These are phyloP conservation scores for Rubia balearica DNA, from an alignment of 305 asterid genomes.

Conservation along the genomic window DNA sequence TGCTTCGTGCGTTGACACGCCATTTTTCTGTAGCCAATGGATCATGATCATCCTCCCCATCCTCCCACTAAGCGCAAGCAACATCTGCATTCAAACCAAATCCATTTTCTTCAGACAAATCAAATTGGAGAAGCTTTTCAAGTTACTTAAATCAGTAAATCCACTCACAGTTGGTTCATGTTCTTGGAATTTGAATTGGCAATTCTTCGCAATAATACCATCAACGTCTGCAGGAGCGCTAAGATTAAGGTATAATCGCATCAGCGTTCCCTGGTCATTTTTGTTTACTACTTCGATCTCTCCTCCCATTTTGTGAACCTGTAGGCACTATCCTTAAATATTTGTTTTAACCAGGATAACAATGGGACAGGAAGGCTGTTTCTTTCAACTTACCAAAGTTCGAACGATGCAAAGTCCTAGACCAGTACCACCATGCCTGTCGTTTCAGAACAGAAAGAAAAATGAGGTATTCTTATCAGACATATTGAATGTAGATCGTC, in stretches of 20 bases:
- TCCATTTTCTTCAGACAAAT: not conserved
- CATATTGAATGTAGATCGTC: too few relatives aligned
- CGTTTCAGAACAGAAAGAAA: conserved; percentile 1
- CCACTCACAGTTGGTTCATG: conserved; percentile 53
- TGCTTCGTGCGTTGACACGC: conserved; percentile 48
- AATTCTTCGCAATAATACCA: conserved; percentile 36
- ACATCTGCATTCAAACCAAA: conserved; percentile 46
- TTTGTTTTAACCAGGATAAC: conserved; percentile 12
- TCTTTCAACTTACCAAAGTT: conserved; percentile 62
- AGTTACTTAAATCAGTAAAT: not conserved
- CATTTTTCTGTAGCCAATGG: conserved; percentile 59
- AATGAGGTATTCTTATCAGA: too few relatives aligned
- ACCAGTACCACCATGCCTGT: conserved; percentile 98
- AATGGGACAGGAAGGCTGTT: not conserved
- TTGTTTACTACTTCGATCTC: conserved; percentile 81
- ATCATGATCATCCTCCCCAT: conserved; percentile 49
- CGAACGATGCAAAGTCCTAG: conserved; percentile 91
- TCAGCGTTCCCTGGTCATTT: conserved; percentile 68
- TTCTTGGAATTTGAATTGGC: conserved; percentile 41
- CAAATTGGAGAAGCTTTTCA: not conserved
- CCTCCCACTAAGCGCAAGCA: conserved; percentile 81
- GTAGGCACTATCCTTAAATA: conserved; percentile 17
- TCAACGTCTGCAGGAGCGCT: conserved; percentile 37
- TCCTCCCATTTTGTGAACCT: conserved; percentile 94
- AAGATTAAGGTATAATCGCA: conserved; percentile 60